Evolutionary conservation across 371 early-diverging fungal species (phyloP), one percentile per base, ranked within the genome.

Genomic region (Blakeslea trispora): DNA sequence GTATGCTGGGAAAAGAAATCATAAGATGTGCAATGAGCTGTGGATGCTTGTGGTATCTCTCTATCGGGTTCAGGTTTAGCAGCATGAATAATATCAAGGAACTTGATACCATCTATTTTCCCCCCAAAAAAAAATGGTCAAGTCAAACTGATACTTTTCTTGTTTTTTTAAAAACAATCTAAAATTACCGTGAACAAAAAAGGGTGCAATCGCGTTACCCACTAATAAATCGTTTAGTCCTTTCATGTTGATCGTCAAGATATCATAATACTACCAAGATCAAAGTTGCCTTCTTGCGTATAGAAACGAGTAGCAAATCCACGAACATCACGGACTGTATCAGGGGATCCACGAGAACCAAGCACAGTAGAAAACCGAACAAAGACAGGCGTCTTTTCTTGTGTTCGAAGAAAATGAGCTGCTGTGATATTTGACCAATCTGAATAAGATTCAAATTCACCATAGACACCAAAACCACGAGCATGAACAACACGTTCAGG

Each of bases 301-400:
- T 84, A 85, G 54, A 85, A 81, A 24, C 82, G 72, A 40, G 76
- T 64, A n/a, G 85, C 77, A 49, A 85, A 85, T 1, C 85, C 85
- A 40, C 83, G 74, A 5, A 74, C 78, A 50, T 83, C 83, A 37
- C 85, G 71, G 0, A 74, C 82, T 4, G 81, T 79, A 66, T 83
- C 84, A 8, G 80, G 61, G 11, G 77, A 72, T 2, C 82, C 82
- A 17, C 64, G 44, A 17, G 56, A 65, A 14, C 82, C 82, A 5
- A 74, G 55, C 0, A 82, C 82, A 37, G 81, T 84, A 19, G 84
- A 83, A 58, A 85, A 74, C n/a, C 85, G 79, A 8, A 72, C 69
- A 71, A 85, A 85, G 1, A 72, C 63, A 13, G 84, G 84, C 0
- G 85, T 85, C 53, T 69, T 66, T 34, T 71, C 69, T 15, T 70